phyloP scores from a whole-genome alignment of 2,329 filamentous ascomycete species.

The Penicillium digitatum region DNA sequence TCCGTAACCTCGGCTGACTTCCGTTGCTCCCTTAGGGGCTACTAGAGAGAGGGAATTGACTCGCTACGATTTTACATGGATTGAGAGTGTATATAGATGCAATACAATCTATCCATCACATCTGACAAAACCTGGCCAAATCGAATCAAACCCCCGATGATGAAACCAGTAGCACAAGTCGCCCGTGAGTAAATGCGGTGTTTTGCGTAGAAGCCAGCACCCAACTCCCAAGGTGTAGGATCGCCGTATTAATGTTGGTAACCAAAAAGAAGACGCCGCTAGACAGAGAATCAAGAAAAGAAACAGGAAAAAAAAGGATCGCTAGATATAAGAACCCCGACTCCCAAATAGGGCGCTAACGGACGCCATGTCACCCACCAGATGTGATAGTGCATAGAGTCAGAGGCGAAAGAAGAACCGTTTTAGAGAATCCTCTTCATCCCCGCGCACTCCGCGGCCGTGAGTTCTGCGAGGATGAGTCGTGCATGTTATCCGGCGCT shows the following conservation, averaged over 20 bases:
- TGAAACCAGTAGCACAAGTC: not conserved
- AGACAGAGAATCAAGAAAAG: conserved; percentile 1
- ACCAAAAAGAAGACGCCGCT: conserved; percentile 6
- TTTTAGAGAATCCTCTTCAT: conserved; percentile 1
- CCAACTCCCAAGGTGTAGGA: not conserved
- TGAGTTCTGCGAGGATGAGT: conserved; percentile 37
- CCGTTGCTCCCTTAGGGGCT: too few relatives aligned
- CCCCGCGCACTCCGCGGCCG: conserved; percentile 32
- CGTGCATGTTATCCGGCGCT: conserved; percentile 53
- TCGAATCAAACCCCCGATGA: not conserved
- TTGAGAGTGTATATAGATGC: not conserved
- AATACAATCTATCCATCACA: not conserved
- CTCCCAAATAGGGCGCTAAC: conserved; percentile 1
- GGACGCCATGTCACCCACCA: conserved; percentile 13
- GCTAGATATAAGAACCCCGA: conserved; percentile 14
- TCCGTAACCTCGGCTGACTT: not conserved
- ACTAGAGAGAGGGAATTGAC: not conserved
- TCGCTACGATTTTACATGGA: not conserved
- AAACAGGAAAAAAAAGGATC: conserved; percentile 12
- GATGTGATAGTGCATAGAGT: not conserved
- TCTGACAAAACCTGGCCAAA: not conserved
- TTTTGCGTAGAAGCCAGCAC: not conserved
- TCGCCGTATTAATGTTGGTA: conserved; percentile 12
- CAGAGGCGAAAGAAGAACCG: not conserved
- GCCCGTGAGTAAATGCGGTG: not conserved